These are phyloP conservation scores for Pestalotiopsis sp. DNA, from an alignment of 2,329 filamentous ascomycete species.

Conservation along the genomic window DNA sequence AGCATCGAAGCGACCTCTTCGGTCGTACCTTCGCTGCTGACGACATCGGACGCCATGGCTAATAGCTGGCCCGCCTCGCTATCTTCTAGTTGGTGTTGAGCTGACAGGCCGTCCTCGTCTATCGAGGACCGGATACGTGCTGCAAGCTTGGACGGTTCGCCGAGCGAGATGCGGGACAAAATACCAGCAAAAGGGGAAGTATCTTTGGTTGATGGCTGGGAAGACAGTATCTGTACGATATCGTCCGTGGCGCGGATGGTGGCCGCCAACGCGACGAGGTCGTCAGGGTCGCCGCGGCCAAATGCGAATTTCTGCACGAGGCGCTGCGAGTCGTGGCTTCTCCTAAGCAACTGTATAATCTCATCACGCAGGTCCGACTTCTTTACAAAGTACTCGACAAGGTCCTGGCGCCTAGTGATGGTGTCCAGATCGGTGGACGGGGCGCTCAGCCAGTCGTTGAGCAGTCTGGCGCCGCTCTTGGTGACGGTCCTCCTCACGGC, in stretches of 20 bases:
- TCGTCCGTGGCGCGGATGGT: constrained; percentile 77
- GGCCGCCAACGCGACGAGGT: constrained; percentile 79
- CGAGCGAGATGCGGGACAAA: constrained; percentile 61
- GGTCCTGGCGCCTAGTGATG: constrained; percentile 78
- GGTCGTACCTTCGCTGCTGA: constrained; percentile 64
- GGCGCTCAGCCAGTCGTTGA: constrained; percentile 84
- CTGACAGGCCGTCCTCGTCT: constrained; percentile 87
- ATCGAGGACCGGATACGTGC: constrained; percentile 74
- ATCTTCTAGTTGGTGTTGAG: constrained; percentile 77
- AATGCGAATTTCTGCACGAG: constrained; percentile 93
- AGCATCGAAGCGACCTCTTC: constrained; percentile 56
- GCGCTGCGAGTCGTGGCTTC: constrained; percentile 83
- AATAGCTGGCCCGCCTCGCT: constrained; percentile 71
- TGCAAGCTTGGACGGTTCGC: constrained; percentile 69
- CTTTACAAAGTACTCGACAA: constrained; percentile 75
- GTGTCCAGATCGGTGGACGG: constrained; percentile 84
- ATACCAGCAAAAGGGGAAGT: constrained; percentile 21
- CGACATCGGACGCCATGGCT: constrained; percentile 71
- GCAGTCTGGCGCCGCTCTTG: constrained; percentile 82
- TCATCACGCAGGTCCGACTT: constrained; percentile 70
- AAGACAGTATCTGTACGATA: constrained; percentile 54
- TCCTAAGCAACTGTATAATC: constrained; percentile 67
- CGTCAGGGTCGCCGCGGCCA: constrained; percentile 88
- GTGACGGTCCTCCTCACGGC: constrained; percentile 89
- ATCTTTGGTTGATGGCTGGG: not conserved